These are phyloP conservation scores for Pythium sukuiense DNA, from an alignment of 352 stramenopile genomes.

Conservation along the genomic window DNA sequence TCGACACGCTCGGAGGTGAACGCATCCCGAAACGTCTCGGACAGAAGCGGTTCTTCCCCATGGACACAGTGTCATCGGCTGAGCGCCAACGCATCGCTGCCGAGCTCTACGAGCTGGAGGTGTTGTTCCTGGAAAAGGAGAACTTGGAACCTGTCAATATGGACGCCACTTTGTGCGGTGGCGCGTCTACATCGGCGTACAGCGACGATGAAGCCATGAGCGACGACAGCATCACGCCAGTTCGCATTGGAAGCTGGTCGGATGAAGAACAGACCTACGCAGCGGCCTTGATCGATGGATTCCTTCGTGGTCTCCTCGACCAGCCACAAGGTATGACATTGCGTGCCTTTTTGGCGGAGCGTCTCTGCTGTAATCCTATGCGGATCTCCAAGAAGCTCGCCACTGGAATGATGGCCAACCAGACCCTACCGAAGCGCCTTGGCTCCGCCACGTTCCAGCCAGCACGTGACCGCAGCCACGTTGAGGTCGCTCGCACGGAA, in stretches of 20 bases:
- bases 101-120: slow-evolving; percentile 19
- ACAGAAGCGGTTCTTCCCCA: slow-evolving; percentile 33
- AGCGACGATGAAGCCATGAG: background rate
- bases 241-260: slow-evolving; percentile 22
- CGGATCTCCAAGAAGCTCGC: slow-evolving; percentile 94
- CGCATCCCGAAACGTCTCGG: slow-evolving; percentile 33
- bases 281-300: slow-evolving; percentile 83
- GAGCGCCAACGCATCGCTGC: slow-evolving; percentile 16
- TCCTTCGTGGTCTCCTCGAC: slow-evolving; percentile 78
- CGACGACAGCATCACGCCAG: background rate
- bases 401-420: slow-evolving; percentile 25
- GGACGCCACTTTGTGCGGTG: background rate
- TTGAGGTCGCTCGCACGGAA: slow-evolving; percentile 12
- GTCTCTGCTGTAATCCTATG: slow-evolving; percentile 92
- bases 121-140: slow-evolving; percentile 25
- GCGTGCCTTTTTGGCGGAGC: slow-evolving; percentile 85
- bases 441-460: slow-evolving; percentile 29
- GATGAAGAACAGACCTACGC: slow-evolving; percentile 73
- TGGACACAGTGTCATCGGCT: slow-evolving; percentile 1
- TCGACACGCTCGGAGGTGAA: slow-evolving; percentile 26
- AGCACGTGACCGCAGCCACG: slow-evolving; percentile 1
- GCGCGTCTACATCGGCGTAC: background rate
- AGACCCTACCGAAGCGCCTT: slow-evolving; percentile 27
- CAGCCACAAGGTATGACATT: slow-evolving; percentile 87
- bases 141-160: slow-evolving; percentile 11